Evolutionary conservation across 441 rosid genomes (phyloP).

Genomic region (Dalechampia spathulata): DNA sequence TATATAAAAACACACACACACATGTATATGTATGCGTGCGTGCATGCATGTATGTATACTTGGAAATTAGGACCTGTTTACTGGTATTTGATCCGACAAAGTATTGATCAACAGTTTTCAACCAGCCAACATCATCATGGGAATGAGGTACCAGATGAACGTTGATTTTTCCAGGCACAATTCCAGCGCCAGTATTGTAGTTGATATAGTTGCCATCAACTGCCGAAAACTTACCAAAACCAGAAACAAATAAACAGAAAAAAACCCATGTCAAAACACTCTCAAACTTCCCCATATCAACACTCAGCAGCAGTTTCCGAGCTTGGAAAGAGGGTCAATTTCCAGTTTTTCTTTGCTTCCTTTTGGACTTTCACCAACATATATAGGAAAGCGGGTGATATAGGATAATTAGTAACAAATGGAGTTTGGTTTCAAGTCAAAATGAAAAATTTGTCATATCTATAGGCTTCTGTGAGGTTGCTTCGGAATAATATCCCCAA

Average conservation of each 20-base stretch:
- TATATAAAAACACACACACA: too few species aligned
- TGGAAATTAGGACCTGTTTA: constrained; percentile 58
- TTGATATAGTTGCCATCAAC: constrained; percentile 29
- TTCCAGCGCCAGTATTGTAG: constrained; percentile 37
- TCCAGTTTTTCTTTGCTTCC: not conserved
- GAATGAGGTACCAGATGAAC: constrained; percentile 68
- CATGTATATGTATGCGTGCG: too few species aligned
- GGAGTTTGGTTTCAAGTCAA: constrained; percentile 9
- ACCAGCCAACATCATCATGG: constrained; percentile 71
- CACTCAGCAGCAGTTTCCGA: not conserved
- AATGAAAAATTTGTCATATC: too few species aligned
- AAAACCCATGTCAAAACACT: constrained; percentile 3
- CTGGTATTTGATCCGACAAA: constrained; percentile 50
- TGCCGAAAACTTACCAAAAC: constrained; percentile 15
- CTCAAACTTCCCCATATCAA: constrained; percentile 10
- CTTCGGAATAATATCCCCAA: too few species aligned
- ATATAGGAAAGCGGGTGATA: not conserved
- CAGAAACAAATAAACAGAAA: constrained; percentile 4
- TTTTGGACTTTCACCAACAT: too few species aligned
- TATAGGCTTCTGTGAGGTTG: too few species aligned
- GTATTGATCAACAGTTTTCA: constrained; percentile 66
- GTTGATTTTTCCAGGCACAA: constrained; percentile 40
- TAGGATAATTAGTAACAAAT: not conserved
- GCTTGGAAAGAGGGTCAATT: not conserved
- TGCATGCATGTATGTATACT: too few species aligned